Percentiles rank a stretch among this genome's conserved stretches.
These are phyloP conservation scores for Umbelopsis ramanniana DNA, from an alignment of 192 early-diverging fungal genomes.

Conservation along the genomic window DNA sequence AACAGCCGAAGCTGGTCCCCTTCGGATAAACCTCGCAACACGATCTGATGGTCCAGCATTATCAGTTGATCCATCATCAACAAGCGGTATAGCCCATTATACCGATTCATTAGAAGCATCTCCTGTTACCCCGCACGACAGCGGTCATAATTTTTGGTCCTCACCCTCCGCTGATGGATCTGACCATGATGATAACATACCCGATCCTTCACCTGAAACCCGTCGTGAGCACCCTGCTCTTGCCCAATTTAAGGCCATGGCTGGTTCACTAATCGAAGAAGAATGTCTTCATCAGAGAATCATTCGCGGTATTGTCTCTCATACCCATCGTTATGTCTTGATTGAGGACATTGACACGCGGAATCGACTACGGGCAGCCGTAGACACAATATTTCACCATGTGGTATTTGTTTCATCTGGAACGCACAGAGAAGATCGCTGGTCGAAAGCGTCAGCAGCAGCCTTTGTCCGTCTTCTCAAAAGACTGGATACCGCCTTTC, in stretches of 20 bases:
- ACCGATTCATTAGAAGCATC: conserved; percentile 13
- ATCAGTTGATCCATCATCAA: conserved; percentile 1
- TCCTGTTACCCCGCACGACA: conserved; percentile 12
- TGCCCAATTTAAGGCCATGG: conserved; percentile 17
- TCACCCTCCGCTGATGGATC: conserved; percentile 18
- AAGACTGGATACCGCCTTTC: conserved; percentile 39
- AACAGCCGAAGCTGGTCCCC: conserved; percentile 12
- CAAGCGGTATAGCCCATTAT: not conserved
- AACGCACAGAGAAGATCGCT: conserved; percentile 23
- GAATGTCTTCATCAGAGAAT: conserved; percentile 34
- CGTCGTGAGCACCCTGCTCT: not conserved
- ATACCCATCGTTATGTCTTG: conserved; percentile 43
- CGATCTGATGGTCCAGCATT: not conserved
- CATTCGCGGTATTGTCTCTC: conserved; percentile 40
- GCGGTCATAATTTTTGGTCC: conserved; percentile 22
- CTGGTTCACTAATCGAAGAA: conserved; percentile 22
- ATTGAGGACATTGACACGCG: conserved; percentile 46
- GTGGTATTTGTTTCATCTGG: conserved; percentile 39
- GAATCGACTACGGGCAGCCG: conserved; percentile 37
- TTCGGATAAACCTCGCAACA: not conserved
- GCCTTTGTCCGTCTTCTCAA: conserved; percentile 36
- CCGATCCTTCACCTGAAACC: not conserved
- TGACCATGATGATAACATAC: not conserved
- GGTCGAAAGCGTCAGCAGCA: conserved; percentile 31
- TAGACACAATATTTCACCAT: conserved; percentile 44